Conservation (phyloP, 345 rosid genomes). For the Citropsis articulata region DNA sequence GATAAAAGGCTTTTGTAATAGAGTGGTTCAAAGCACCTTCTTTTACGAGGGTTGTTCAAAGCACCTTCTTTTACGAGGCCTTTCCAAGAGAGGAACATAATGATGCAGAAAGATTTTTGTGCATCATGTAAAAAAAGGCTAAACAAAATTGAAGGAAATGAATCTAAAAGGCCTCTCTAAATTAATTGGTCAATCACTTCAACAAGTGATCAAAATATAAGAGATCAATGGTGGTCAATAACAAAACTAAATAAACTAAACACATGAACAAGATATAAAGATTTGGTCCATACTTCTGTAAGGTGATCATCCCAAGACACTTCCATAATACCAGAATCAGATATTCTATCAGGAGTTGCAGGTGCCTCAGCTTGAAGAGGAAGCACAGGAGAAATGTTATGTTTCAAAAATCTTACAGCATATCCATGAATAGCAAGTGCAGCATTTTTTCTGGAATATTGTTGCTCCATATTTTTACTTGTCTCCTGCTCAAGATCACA, state of each 20-base stretch:
- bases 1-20: not conserved
- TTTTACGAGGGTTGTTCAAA: not conserved
- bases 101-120: not conserved
- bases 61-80: not conserved
- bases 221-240: not conserved
- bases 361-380: constrained; percentile 61
- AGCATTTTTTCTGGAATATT: constrained; percentile 31
- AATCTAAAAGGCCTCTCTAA: not conserved
- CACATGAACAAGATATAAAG: not conserved
- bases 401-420: constrained; percentile 79
- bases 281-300: constrained; percentile 64
- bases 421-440: constrained; percentile 53
- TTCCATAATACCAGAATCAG: constrained; percentile 52
- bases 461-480: constrained; percentile 35
- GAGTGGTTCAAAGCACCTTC: not conserved
- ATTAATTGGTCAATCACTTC: not conserved
- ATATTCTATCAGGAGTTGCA: constrained; percentile 51
- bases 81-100: not conserved
- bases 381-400: constrained; percentile 43
- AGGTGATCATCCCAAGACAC: constrained; percentile 64
- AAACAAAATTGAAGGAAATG: not conserved
- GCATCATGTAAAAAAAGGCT: not conserved
- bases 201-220: not conserved
- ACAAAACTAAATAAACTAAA: constrained; percentile 3
- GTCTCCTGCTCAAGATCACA: constrained; percentile 44